These are phyloP conservation scores for Pilaira anomala DNA, from an alignment of 192 early-diverging fungal species.

Conservation along the genomic window DNA sequence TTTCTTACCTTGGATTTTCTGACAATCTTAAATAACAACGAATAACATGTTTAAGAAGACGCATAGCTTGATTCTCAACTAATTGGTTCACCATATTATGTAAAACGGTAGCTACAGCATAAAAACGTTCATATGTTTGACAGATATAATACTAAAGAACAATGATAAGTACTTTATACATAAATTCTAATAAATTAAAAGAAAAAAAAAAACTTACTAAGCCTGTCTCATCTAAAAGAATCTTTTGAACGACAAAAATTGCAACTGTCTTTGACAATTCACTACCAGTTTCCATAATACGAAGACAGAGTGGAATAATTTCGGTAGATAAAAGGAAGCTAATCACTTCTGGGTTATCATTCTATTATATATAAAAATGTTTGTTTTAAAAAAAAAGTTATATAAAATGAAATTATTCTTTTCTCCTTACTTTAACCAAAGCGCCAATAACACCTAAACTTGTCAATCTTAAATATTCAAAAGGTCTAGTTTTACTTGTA, in stretches of 20 bases:
- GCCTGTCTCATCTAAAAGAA: constrained; percentile 90
- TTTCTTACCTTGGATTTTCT: constrained; percentile 72
- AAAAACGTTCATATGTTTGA: constrained; percentile 89
- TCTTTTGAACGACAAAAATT: constrained; percentile 99
- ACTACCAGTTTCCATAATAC: constrained; percentile 97
- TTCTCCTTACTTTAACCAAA: constrained; percentile 75
- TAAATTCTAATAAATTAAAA: too few relatives aligned
- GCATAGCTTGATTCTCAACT: constrained; percentile 76
- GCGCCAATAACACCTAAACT: constrained; percentile 95
- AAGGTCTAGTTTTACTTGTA: constrained; percentile 89
- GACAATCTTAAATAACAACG: constrained; percentile 89
- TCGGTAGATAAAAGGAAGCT: constrained; percentile 93
- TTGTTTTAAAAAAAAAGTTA: too few relatives aligned
- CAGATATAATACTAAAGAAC: constrained; percentile 67
- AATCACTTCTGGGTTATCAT: constrained; percentile 95
- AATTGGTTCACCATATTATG: constrained; percentile 92
- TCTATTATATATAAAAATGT: constrained; percentile 35
- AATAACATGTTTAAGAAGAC: constrained; percentile 91
- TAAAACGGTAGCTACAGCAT: constrained; percentile 92
- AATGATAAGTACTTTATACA: constrained; percentile 18
- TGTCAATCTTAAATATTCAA: constrained; percentile 94
- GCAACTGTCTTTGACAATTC: constrained; percentile 98
- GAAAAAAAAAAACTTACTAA: constrained; percentile 49
- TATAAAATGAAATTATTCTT: background rate
- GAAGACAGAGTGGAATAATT: constrained; percentile 95